Percentiles rank a stretch among this genome's conserved stretches.
phyloP scores from a whole-genome alignment of 495 filamentous ascomycete species.

The Podospora tetraspora region DNA sequence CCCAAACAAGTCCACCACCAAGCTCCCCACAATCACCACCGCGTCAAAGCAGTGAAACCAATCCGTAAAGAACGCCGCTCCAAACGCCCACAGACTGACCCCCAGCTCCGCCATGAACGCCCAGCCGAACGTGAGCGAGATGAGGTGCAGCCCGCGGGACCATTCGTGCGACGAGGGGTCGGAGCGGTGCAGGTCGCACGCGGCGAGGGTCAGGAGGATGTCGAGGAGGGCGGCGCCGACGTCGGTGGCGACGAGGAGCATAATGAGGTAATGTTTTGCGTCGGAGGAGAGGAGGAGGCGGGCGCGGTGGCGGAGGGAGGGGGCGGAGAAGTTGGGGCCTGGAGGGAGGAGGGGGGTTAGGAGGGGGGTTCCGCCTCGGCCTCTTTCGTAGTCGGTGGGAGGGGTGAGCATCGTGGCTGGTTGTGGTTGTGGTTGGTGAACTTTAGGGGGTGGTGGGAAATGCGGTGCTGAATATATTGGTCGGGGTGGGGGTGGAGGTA shows the following conservation, averaged over 20 bases:
- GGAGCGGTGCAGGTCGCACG: constrained; percentile 48
- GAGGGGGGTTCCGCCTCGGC: too few species aligned
- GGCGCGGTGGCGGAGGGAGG: not conserved
- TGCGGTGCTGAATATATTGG: too few species aligned
- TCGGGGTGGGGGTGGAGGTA: not conserved
- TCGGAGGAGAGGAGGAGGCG: constrained; percentile 32
- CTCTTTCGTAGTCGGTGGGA: too few species aligned
- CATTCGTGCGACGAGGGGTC: constrained; percentile 34
- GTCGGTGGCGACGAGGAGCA: constrained; percentile 53
- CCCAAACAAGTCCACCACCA: constrained; percentile 53
- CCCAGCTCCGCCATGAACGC: constrained; percentile 58
- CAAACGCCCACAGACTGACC: constrained; percentile 53
- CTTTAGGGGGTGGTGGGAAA: too few species aligned
- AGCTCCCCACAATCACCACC: constrained; percentile 54
- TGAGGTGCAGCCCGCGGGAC: constrained; percentile 10
- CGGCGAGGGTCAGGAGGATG: constrained; percentile 56
- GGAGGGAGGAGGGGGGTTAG: not conserved
- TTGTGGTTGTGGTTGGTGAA: too few species aligned
- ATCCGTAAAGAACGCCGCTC: constrained; percentile 53
- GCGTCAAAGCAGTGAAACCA: constrained; percentile 62
- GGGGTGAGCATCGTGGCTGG: too few species aligned
- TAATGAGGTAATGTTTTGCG: constrained; percentile 53
- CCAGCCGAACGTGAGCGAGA: constrained; percentile 51
- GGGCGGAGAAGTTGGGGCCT: not conserved
- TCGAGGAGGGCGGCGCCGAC: constrained; percentile 56